Evolutionary conservation across 352 stramenopile genomes (phyloP), one percentile per base, ranked within the genome.

Genomic region (Globisporangium recalcitrans): DNA sequence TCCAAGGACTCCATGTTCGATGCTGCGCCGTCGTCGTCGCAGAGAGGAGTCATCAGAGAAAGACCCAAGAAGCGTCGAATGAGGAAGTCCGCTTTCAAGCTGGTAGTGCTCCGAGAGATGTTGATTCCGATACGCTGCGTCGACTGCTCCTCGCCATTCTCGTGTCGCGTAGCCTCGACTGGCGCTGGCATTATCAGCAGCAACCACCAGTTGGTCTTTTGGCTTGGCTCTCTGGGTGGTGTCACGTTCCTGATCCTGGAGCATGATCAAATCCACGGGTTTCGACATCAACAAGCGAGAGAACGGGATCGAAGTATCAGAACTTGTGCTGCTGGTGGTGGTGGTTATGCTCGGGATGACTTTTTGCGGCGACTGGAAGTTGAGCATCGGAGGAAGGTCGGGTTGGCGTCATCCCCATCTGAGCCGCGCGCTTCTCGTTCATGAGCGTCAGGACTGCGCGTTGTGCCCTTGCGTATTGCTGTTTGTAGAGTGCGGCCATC

Each of bases 91-190:
- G 7, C 52, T 63, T 9, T 71, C 42, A 4, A 80, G 64, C 21
- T 76, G 47, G 44, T 87, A 87, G 60, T 74, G 76, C 58, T 87
- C 78, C n/a, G 70, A 51, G 21, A 54, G 48, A 52, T 83, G 73
- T 6, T 71, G 56, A 36, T 47, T 27, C 21, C 58, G 49, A 47
- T 82, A 87, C 5, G 27, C 47, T 21, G 26, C 16, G 32, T 83
- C 76, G 3, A 64, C 16, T 3, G 16, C 51, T 42, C 19, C 51
- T 19, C 29, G 19, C 29, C 51, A 56, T 14, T 56, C 36, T 6
- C 53, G 24, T 8, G 19, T 16, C 24, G 14, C 29, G 13, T n/a
- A n/a, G 11, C 56, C 14, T 29, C 53, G 14, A 6, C 19, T 36
- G 11, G 1, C 14, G 3, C 22, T 26, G n/a, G n/a, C 42, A 19